Evolutionary conservation across 2,329 filamentous ascomycete species (phyloP), one percentile per base, ranked within the genome.

Genomic region (Hypoxylon sp.): DNA sequence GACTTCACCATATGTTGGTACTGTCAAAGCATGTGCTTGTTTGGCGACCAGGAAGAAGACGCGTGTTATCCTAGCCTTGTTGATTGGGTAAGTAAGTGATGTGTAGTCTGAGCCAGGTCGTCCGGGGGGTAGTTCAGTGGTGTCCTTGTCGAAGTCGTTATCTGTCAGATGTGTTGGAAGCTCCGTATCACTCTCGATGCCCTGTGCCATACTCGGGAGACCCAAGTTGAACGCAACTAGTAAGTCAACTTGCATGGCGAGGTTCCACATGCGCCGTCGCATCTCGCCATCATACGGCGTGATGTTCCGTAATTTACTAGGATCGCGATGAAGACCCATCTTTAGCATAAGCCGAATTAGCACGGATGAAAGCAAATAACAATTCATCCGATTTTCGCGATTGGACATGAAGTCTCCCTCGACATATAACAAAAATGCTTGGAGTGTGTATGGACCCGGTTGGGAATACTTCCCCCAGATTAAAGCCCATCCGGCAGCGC

Each of bases 211-310:
- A 74, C 85, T 85, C 2, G 91, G 91, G 60, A 93, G 81, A 1
- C 90, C 90, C 66, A 91, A 84, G 74, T 92, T 90, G 74, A 91
- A 91, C 1, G 89, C 87, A 27, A 90, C 88, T 3, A 92, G 78
- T 2, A 90, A 78, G 74, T 92, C 91, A 51, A 91, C 83, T 74
- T 90, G 88, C 27, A 82, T 77, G 2, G 84, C 82, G 69, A 88
- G 80, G 69, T 85, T 83, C 87, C 86, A 89, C 72, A 85, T 76
- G 13, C 85, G 80, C 33, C 85, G 80, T 11, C 85, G 81, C 83
- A 88, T 87, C 78, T 89, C 86, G 5, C 84, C 85, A 55, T 86
- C 82, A 61, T 85, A 88, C 0, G 84, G 78, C 1, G 84, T 81
- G 33, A 89, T 82, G 48, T 82, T 82, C 2, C 84, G 81, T 68